phyloP scores from a whole-genome alignment of 345 rosid species.

The Nephelium lappaceum region DNA sequence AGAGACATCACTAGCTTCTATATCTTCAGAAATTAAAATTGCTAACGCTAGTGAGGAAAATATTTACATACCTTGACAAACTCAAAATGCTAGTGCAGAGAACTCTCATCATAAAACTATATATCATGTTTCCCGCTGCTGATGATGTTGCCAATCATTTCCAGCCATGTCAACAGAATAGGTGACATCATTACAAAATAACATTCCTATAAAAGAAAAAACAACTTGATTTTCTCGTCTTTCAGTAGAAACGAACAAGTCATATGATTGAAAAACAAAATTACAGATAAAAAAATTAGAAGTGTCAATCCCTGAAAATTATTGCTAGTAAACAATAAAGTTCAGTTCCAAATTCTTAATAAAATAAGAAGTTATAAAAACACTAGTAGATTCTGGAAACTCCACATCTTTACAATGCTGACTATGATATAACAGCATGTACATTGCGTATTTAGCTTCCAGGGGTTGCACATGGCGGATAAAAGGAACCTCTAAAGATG shows the following conservation, averaged over 20 bases:
- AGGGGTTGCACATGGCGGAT: not conserved
- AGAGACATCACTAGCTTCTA: not conserved
- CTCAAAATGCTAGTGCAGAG: not conserved
- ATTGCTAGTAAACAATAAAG: not conserved
- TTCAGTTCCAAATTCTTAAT: not conserved
- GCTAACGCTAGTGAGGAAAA: not conserved
- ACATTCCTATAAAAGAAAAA: not conserved
- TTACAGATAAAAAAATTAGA: not conserved
- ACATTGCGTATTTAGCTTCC: too few species aligned
- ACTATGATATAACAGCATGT: too few species aligned
- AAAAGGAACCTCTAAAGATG: too few species aligned
- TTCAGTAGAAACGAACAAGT: not conserved
- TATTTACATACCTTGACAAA: not conserved
- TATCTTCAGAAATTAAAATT: not conserved
- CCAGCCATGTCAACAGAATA: not conserved
- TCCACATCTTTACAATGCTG: not conserved
- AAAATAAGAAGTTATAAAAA: not conserved
- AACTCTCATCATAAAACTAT: not conserved
- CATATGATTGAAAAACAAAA: not conserved
- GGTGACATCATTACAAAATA: not conserved
- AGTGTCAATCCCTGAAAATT: not conserved
- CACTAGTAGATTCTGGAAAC: not conserved
- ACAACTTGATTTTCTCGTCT: not conserved
- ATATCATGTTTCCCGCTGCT: not conserved
- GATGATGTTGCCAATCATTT: not conserved